Percentiles rank a stretch among this genome's conserved stretches.
Evolutionary conservation across 2,329 filamentous ascomycete species (phyloP).

Genomic region (Microsporum audouinii): DNA sequence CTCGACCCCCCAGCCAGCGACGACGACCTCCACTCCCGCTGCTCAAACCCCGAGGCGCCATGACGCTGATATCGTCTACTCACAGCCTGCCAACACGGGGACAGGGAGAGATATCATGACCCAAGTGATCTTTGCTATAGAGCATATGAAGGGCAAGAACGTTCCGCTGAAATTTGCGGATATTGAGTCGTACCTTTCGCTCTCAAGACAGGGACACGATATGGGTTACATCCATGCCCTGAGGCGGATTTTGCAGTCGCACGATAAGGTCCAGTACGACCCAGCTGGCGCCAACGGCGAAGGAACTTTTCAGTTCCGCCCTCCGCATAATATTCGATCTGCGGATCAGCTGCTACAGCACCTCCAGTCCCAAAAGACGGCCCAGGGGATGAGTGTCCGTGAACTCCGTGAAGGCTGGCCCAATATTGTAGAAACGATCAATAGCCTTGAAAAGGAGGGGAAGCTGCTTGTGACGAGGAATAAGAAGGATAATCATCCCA

Average conservation of each 20-base stretch:
- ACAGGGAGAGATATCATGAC: slow-evolving; percentile 73
- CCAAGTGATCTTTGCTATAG: slow-evolving; percentile 75
- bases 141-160: slow-evolving; percentile 63
- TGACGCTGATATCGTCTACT: slow-evolving; percentile 49
- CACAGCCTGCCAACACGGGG: slow-evolving; percentile 63
- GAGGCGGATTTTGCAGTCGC: slow-evolving; percentile 54
- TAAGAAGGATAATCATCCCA: slow-evolving; percentile 80
- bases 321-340: slow-evolving; percentile 70
- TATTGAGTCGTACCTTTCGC: slow-evolving; percentile 68
- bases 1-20: slow-evolving; percentile 26
- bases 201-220: slow-evolving; percentile 51
- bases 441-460: slow-evolving; percentile 63
- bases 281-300: slow-evolving; percentile 51
- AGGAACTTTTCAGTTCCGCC: slow-evolving; percentile 72
- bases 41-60: slow-evolving; percentile 50
- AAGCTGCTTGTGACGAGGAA: slow-evolving; percentile 76
- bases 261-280: slow-evolving; percentile 51
- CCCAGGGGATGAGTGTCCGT: slow-evolving; percentile 69
- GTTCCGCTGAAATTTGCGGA: slow-evolving; percentile 59
- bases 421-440: slow-evolving; percentile 66
- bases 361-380: slow-evolving; percentile 70
- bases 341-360: slow-evolving; percentile 66
- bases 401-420: slow-evolving; percentile 96
- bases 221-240: slow-evolving; percentile 51
- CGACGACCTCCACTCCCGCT: slow-evolving; percentile 28